Conservation (phyloP, 2,329 filamentous ascomycete genomes). For the Pseudogymnoascus sp. region DNA sequence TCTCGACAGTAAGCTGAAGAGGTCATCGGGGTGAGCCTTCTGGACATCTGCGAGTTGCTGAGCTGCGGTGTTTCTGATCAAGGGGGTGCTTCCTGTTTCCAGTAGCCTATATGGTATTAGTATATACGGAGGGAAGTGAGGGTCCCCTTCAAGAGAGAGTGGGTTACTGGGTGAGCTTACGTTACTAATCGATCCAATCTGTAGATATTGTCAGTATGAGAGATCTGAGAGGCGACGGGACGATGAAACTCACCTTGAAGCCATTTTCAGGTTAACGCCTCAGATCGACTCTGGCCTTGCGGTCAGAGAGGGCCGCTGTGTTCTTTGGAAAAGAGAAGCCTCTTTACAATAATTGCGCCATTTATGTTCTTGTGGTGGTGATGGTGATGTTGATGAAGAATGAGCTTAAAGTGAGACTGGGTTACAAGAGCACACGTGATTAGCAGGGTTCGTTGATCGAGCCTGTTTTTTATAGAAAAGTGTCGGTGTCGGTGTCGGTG, state of each 20-base stretch:
- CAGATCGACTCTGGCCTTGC: slow-evolving; percentile 1
- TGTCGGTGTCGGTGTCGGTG: too few species aligned
- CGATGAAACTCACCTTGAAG: slow-evolving; percentile 26
- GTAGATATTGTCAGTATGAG: slow-evolving; percentile 21
- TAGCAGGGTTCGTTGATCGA: background rate
- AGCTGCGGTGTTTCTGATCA: slow-evolving; percentile 94
- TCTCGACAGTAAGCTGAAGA: slow-evolving; percentile 88
- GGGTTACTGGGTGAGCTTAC: slow-evolving; percentile 46
- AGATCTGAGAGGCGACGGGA: background rate
- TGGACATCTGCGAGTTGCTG: slow-evolving; percentile 96
- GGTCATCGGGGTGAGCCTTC: slow-evolving; percentile 93
- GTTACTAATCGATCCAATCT: slow-evolving; percentile 81
- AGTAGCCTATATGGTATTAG: slow-evolving; percentile 56
- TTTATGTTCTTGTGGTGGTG: background rate
- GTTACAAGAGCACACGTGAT: background rate
- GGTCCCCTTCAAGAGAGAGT: background rate
- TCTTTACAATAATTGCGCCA: slow-evolving; percentile 7
- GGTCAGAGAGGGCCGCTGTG: background rate
- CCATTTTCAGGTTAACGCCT: slow-evolving; percentile 21
- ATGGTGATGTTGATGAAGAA: background rate
- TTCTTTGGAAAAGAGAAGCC: background rate
- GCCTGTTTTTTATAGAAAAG: background rate
- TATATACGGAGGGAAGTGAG: background rate
- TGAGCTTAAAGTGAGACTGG: background rate
- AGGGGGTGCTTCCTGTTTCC: slow-evolving; percentile 90